Evolutionary conservation across 768 basidiomycete genomes (phyloP), one percentile per base, ranked within the genome.

Genomic region (Phaeotremella skinneri): DNA sequence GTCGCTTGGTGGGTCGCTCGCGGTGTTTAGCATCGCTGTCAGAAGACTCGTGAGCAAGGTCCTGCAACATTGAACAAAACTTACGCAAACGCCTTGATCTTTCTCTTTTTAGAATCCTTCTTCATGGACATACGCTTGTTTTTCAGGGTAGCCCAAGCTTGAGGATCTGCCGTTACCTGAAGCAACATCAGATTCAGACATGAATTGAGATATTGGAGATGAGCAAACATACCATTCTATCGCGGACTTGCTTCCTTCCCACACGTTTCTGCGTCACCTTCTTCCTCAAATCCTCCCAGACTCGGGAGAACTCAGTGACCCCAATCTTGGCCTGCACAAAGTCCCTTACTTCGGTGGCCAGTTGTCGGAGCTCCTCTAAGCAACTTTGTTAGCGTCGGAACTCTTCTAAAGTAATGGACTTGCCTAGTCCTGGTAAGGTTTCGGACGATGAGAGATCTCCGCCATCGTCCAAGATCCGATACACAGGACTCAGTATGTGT

Each of bases 251-350:
- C 71, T 86, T 87, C 29, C 94, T 81, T 47, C 88, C 89, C 55
- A 86, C 82, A 55, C 86, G 83, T 14, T 89, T 81, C 25, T 81
- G 82, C 23, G 86, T 76, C 1, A 84, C 83, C 29, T 83, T 80
- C 71, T 91, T 87, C 37, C 91, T 82, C 55, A 97, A 87, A 59
- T 83, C 83, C 64, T 85, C 91, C 79, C 96, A 96, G 0, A 82
- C 82, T 11, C 76, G 75, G 0, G 91, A 84, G 76, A 96, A 98
- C 66, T 83, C 84, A 6, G 88, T 88, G n/a, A 85, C 84, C 31
- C 93, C 92, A 43, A 97, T 87, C 81, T 90, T 91, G 47, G 78
- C 76, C 73, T 92, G 93, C 2, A 99, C 79, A 4, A 97, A 83
- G 56, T 92, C 91, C 62, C 90, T 87, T 23, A 97, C 79, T 76